Evolutionary conservation across 768 basidiomycete genomes (phyloP), one percentile per base, ranked within the genome.

Genomic region (Agaricus sinodeliciosus): DNA sequence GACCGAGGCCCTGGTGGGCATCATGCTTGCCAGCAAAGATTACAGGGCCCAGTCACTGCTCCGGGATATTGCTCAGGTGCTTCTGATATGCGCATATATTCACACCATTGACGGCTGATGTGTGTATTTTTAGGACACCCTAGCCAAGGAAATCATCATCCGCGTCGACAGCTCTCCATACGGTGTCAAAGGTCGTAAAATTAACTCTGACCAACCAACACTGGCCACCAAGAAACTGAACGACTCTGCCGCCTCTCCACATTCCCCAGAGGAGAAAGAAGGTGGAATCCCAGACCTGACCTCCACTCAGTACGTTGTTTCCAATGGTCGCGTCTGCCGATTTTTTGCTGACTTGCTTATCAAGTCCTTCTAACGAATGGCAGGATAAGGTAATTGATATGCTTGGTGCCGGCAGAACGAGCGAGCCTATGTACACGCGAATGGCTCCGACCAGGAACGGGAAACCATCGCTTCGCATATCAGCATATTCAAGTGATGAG

Each of bases 1-100:
- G 63, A 90, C 91, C 15, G 92, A 95, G 65, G 92, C 92, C 0
- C 74, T 95, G 39, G 73, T 95, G 26, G 93, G 91, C 48, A 86
- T 92, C 54, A 71, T 94, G 48, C 73, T 94, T 36, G 75, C 83
- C 34, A 75, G 78, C 3, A 64, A 58, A 12, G 70, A 73, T 35
- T 57, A 60, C n/a, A 60, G 75, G 3, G 73, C 74, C 3, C 69
- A 70, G 49, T 67, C 71, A 3, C 68, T 82, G 4, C 64, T 83
- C 18, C 63, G 67, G 27, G 81, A 78, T 60, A 69, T 83, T 51
- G 67, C 74, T 55, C 72, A 79, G 74, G 82, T 75, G 55, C 39
- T 71, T 63, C 41, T 46, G 15, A 40, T 56, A 50, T 58, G 26
- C 49, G 35, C 37, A 26, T 48, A 48, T 44, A 31, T 19, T 56